phyloP scores from a whole-genome alignment of 768 basidiomycete species.

The Naganishia vishniacii region DNA sequence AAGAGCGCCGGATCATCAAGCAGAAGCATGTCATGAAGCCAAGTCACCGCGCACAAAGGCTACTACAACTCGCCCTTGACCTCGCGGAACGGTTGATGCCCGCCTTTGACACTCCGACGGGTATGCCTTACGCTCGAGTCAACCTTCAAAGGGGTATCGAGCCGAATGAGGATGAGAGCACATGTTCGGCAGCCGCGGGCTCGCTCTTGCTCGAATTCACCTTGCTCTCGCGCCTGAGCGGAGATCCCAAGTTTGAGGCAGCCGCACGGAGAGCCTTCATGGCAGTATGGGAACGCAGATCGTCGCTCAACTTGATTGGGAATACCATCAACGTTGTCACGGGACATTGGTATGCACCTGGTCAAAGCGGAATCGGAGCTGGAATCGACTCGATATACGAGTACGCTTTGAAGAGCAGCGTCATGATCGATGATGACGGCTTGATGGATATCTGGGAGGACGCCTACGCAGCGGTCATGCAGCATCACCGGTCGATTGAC shows the following conservation, averaged over 20 bases:
- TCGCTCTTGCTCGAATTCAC: constrained; percentile 90
- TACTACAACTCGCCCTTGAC: constrained; percentile 71
- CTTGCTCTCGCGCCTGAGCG: constrained; percentile 83
- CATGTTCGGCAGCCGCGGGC: constrained; percentile 91
- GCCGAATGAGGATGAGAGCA: constrained; percentile 71
- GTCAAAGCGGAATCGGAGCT: constrained; percentile 77
- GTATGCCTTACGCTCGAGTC: constrained; percentile 83
- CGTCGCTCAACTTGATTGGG: constrained; percentile 75
- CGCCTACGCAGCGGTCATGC: constrained; percentile 76
- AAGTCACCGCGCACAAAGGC: constrained; percentile 63
- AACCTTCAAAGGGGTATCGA: constrained; percentile 75
- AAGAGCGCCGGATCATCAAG: not conserved
- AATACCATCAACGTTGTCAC: constrained; percentile 78
- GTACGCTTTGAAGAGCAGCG: constrained; percentile 45
- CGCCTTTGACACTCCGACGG: constrained; percentile 85
- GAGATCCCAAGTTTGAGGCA: constrained; percentile 81
- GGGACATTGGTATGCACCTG: constrained; percentile 72
- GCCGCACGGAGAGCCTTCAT: constrained; percentile 86
- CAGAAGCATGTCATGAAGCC: constrained; percentile 1
- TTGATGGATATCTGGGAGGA: constrained; percentile 82
- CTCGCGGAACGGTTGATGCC: constrained; percentile 79
- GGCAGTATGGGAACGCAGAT: constrained; percentile 85
- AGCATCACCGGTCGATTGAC: constrained; percentile 70
- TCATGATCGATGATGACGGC: constrained; percentile 60
- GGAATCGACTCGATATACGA: constrained; percentile 96